Conservation (phyloP, 225 moss, liverwort and hornwort species). For the Bryoerythrophyllum caledonicum region DNA sequence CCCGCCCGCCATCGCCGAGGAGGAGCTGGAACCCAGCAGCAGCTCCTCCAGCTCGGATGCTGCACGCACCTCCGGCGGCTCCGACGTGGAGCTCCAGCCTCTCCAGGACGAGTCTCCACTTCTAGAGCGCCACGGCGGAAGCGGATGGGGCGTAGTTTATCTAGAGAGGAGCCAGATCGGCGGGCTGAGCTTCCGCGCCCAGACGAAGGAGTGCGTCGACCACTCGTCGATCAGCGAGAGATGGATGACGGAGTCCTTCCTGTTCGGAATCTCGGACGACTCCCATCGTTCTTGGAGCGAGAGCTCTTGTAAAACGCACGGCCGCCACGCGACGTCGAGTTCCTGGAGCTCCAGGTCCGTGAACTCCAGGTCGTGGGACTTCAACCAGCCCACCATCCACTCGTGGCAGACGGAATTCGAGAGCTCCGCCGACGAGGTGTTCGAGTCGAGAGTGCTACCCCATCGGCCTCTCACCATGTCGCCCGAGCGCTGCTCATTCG, state of each 20-base stretch:
- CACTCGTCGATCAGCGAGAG: conserved; percentile 48
- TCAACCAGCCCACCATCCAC: conserved; percentile 28
- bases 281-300: conserved; percentile 2
- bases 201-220: conserved; percentile 33
- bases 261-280: conserved; percentile 37
- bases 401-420: conserved; percentile 31
- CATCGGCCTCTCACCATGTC: conserved; percentile 57
- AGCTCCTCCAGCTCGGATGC: conserved; percentile 10
- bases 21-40: neutral
- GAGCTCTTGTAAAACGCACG: conserved; percentile 7
- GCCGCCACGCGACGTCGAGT: neutral
- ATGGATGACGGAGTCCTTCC: conserved; percentile 62
- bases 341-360: conserved; percentile 36
- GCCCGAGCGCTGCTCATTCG: conserved; percentile 63
- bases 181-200: conserved; percentile 33
- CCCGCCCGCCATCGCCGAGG: conserved; percentile 37
- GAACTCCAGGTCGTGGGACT: conserved; percentile 35
- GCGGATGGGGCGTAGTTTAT: conserved; percentile 49
- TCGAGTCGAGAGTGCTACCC: conserved; percentile 43
- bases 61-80: conserved; percentile 7
- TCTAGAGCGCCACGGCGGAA: conserved; percentile 4
- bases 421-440: conserved; percentile 25
- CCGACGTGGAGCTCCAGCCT: conserved; percentile 20
- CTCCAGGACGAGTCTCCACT: conserved; percentile 32
- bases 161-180: conserved; percentile 25